These are phyloP conservation scores for Cutaneotrichosporon arboriforme DNA, from an alignment of 1,284 basidiomycete genomes.

Conservation along the genomic window DNA sequence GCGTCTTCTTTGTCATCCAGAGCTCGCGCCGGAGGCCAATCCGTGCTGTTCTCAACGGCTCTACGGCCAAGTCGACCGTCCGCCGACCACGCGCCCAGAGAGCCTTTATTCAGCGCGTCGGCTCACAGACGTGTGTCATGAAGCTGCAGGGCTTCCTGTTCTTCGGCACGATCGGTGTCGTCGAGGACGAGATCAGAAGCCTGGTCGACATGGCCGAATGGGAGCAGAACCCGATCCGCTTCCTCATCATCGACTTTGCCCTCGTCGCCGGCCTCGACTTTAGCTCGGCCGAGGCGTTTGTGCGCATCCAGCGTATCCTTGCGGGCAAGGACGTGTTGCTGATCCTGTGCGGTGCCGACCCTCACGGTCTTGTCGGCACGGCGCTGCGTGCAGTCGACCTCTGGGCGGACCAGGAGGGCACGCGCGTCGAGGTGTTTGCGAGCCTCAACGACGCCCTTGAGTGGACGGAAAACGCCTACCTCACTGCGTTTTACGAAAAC, in stretches of 20 bases:
- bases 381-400: slow-evolving; percentile 70
- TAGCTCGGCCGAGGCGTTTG: slow-evolving; percentile 90
- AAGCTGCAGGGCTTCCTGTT: slow-evolving; percentile 84
- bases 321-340: slow-evolving; percentile 70
- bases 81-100: slow-evolving; percentile 81
- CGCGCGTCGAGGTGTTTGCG: slow-evolving; percentile 72
- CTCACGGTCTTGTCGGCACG: slow-evolving; percentile 60
- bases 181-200: slow-evolving; percentile 64
- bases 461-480: slow-evolving; percentile 86
- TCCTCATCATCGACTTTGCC: slow-evolving; percentile 78
- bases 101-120: slow-evolving; percentile 82
- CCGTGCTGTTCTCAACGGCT: slow-evolving; percentile 69
- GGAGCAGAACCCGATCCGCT: slow-evolving; percentile 75
- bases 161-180: slow-evolving; percentile 88
- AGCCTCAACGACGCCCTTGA: slow-evolving; percentile 88
- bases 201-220: slow-evolving; percentile 71
- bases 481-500: slow-evolving; percentile 51
- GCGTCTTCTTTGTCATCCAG: slow-evolving; percentile 93
- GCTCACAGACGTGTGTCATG: slow-evolving; percentile 84
- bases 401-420: slow-evolving; percentile 59
- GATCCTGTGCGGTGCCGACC: slow-evolving; percentile 77
- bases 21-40: slow-evolving; percentile 80
- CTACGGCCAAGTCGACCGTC: slow-evolving; percentile 81
- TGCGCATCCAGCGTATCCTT: slow-evolving; percentile 80
- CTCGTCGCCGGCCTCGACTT: slow-evolving; percentile 88